Percentiles rank a stretch among this genome's conserved stretches.
These are phyloP conservation scores for Limnanthes douglasii DNA, from an alignment of 345 rosid genomes.

Conservation along the genomic window DNA sequence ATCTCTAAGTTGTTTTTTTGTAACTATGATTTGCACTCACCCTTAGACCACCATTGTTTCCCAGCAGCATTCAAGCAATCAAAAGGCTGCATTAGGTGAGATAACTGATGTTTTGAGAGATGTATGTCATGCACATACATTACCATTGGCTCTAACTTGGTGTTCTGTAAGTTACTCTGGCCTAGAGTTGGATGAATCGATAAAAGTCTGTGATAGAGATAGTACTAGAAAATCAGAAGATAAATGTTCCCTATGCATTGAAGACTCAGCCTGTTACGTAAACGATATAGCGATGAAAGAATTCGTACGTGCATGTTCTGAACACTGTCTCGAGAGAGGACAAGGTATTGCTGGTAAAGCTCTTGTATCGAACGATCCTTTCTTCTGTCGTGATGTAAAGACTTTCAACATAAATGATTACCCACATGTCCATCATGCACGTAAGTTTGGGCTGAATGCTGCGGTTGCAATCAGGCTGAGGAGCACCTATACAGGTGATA, in stretches of 20 bases:
- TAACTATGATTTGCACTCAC: constrained; percentile 1
- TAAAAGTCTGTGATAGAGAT: too few relatives aligned
- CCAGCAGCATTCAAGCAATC: constrained; percentile 61
- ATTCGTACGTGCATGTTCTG: constrained; percentile 69
- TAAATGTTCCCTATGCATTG: constrained; percentile 40
- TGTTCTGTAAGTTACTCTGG: constrained; percentile 45
- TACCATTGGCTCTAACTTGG: constrained; percentile 89
- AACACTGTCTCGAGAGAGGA: constrained; percentile 61
- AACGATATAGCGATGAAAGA: constrained; percentile 55
- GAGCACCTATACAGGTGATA: constrained; percentile 62
- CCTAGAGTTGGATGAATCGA: too few relatives aligned
- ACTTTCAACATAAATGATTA: constrained; percentile 49
- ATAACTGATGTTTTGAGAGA: constrained; percentile 68
- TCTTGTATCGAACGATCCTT: constrained; percentile 62
- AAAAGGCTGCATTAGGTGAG: constrained; percentile 61
- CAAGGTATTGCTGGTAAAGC: constrained; percentile 88
- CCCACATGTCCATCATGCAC: constrained; percentile 87
- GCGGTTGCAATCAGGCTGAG: constrained; percentile 87
- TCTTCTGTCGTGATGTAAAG: constrained; percentile 66
- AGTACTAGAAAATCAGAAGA: too few relatives aligned
- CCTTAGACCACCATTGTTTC: constrained; percentile 11
- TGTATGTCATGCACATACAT: constrained; percentile 71
- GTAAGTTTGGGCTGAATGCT: constrained; percentile 71
- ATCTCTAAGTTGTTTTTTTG: not conserved
- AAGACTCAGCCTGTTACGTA: constrained; percentile 61